Evolutionary conservation across 2,329 filamentous ascomycete species (phyloP), one percentile per base, ranked within the genome.

Genomic region (Chrysoporthe deuterocubensis): DNA sequence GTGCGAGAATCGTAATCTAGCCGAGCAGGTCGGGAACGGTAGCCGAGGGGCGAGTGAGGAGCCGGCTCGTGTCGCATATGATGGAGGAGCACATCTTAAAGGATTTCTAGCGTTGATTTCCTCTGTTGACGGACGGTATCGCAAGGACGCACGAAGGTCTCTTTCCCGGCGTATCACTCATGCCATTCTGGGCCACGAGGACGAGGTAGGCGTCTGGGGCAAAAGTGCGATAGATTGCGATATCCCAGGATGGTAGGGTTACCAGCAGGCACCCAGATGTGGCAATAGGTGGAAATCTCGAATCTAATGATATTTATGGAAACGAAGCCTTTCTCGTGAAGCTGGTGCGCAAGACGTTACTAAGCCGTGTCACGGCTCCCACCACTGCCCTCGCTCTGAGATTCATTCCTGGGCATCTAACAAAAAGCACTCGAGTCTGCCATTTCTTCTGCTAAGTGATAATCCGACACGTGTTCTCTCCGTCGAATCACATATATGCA

Each of bases 241-340:
- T 71, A 71, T 71, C 70, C 68, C 68, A 65, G 60, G 63, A 68
- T 65, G 57, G 56, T 40, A 65, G 43, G 37, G 40, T 62, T 62
- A 65, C 62, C 57, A 57, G 40, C 50, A 21, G 59, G 58, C 26
- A 50, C 58, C 40, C 14, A 60, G 32, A 44, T 50, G n/a, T 62
- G 16, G 34, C n/a, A 26, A 56, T 44, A 54, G 52, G 56, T 52
- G 46, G 21, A 46, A 26, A 44, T 9, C 42, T 42, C 6, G 16
- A 42, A 61, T 61, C 26, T 48, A 61, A 43, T 56, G 60, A 48
- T 14, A 34, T 32, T 56, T 26, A 37, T 18, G 26, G 37, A 18
- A 1, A 21, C 2, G 40, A 21, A 1, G 40, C 32, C 32, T 34
- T 18, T 40, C 21, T 46, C 18, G 44, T 18, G 44, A 14, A 14